phyloP scores from a whole-genome alignment of 108 stramenopile species.

The Cylindrotheca closterium region DNA sequence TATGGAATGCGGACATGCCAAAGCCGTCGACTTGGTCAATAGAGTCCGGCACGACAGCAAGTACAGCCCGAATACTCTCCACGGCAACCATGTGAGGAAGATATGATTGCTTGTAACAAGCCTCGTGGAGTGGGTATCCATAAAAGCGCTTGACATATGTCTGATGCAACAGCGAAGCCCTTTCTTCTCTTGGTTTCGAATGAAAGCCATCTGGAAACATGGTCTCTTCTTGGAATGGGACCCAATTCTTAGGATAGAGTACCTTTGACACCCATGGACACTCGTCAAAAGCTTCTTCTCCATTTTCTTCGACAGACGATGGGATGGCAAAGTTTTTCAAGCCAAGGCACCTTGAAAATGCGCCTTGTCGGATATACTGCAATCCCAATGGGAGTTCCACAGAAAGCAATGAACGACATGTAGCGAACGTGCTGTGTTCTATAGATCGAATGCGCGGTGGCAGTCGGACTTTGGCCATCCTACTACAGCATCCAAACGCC shows the following conservation, averaged over 20 bases:
- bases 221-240: no score
- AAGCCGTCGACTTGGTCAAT: background rate
- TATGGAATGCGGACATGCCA: background rate
- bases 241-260: no score
- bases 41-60: background rate
- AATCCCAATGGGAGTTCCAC: background rate
- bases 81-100: background rate
- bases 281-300: no score
- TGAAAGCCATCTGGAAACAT: no score
- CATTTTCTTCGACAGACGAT: background rate
- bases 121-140: background rate
- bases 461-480: background rate
- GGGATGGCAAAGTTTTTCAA: background rate
- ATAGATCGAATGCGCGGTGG: background rate
- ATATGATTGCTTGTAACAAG: background rate
- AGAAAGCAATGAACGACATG: background rate
- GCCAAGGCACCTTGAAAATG: background rate
- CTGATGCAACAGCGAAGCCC: no score
- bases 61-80: background rate
- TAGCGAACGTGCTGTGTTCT: background rate
- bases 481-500: background rate
- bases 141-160: background rate
- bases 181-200: no score
- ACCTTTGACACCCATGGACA: no score
- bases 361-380: background rate